Evolutionary conservation across 352 stramenopile genomes (phyloP).

Genomic region (Phytophthora hibernalis): DNA sequence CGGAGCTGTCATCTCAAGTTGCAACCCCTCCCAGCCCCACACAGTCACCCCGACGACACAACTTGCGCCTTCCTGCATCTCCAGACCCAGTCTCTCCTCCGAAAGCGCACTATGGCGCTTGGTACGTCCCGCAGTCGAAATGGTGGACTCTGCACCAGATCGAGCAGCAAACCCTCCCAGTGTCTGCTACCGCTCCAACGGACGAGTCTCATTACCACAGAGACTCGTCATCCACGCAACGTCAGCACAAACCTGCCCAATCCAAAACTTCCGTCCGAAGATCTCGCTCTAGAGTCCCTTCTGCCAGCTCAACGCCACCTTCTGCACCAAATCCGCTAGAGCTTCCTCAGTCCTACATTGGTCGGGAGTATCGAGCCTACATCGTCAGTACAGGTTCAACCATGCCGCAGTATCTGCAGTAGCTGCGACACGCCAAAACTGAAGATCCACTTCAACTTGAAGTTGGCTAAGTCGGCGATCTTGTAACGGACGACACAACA

Average conservation of each 20-base stretch:
- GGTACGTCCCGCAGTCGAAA: conserved; percentile 61
- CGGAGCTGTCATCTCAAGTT: too few species aligned
- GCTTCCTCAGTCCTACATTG: conserved; percentile 67
- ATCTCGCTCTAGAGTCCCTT: conserved; percentile 7
- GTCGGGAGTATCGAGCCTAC: conserved; percentile 60
- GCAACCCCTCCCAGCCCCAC: not conserved
- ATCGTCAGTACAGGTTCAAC: conserved; percentile 43
- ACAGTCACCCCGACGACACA: too few species aligned
- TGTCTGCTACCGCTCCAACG: not conserved
- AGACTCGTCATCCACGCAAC: conserved; percentile 12
- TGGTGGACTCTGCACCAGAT: conserved; percentile 59
- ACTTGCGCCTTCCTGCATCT: not conserved
- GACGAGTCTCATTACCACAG: conserved; percentile 32
- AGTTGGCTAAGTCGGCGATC: conserved; percentile 7
- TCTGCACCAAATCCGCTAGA: too few species aligned
- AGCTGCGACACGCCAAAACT: not conserved
- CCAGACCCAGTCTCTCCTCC: conserved; percentile 2
- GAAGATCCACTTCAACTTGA: conserved; percentile 26
- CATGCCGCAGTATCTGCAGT: conserved; percentile 52
- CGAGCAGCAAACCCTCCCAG: conserved; percentile 42
- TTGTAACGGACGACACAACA: not conserved
- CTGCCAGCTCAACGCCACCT: conserved; percentile 15
- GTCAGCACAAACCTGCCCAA: conserved; percentile 44
- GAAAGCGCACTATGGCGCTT: conserved; percentile 54
- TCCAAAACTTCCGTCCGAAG: too few species aligned